Percentiles rank a stretch among this genome's conserved stretches.
These are phyloP conservation scores for Diversispora eburnea DNA, from an alignment of 192 early-diverging fungal genomes.

Conservation along the genomic window DNA sequence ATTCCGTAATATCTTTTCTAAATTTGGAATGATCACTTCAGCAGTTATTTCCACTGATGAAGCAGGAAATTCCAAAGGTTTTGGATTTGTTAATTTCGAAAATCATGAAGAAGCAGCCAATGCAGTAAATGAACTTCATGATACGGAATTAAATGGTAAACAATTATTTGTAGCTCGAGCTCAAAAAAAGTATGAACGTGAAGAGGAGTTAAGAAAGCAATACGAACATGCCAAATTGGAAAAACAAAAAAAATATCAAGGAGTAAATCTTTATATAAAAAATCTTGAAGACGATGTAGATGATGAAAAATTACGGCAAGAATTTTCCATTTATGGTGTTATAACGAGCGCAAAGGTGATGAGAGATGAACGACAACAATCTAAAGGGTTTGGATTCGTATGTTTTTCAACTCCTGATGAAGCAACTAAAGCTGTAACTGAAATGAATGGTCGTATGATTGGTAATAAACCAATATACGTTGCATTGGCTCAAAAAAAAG, in stretches of 20 bases:
- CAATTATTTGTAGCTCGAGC: conserved; percentile 93
- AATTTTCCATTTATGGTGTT: conserved; percentile 92
- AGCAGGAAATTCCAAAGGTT: conserved; percentile 82
- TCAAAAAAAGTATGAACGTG: conserved; percentile 98
- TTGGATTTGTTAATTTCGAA: conserved; percentile 97
- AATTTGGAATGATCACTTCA: conserved; percentile 82
- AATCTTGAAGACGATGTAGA: conserved; percentile 96
- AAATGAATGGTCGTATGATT: conserved; percentile 98
- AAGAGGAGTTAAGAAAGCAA: conserved; percentile 92
- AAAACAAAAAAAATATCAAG: conserved; percentile 98
- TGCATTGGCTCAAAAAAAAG: conserved; percentile 96
- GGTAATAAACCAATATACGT: conserved; percentile 97
- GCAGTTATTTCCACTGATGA: conserved; percentile 73
- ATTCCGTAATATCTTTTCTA: conserved; percentile 73
- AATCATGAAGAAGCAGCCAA: conserved; percentile 82
- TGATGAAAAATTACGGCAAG: conserved; percentile 94
- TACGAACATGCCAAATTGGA: conserved; percentile 95
- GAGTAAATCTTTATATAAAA: conserved; percentile 98
- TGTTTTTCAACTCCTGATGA: conserved; percentile 99
- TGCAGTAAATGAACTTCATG: conserved; percentile 92
- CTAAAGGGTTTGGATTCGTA: conserved; percentile 98
- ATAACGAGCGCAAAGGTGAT: conserved; percentile 99
- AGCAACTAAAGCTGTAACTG: conserved; percentile 95
- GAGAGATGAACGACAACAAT: conserved; percentile 84
- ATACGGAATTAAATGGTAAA: conserved; percentile 87